Base-by-base conservation (phyloP, 352 stramenopile genomes). In the Phytopythium mirpurense region DNA sequence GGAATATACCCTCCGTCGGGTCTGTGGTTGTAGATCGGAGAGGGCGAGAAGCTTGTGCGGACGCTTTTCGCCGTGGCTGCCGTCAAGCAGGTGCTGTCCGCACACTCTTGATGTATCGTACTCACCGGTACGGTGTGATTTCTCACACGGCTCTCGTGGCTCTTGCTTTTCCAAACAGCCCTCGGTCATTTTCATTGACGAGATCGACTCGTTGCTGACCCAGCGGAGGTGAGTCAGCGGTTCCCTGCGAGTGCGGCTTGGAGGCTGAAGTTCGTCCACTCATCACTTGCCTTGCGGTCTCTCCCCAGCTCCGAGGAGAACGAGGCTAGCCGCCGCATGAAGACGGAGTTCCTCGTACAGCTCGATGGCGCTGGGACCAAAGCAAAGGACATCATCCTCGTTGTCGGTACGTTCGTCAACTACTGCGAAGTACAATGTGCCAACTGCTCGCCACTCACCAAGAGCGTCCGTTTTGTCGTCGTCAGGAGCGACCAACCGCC, bases 111-210 rank as follows among this genome's bases (percentile, higher is more conserved):
- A n/a, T n/a, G n/a, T n/a, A n/a, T n/a, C n/a, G n/a, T n/a, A n/a
- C n/a, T n/a, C n/a, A n/a, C n/a, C n/a, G n/a, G n/a, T n/a, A n/a
- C n/a, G n/a, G n/a, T n/a, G n/a, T n/a, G n/a, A n/a, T n/a, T n/a
- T n/a, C n/a, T n/a, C n/a, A n/a, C n/a, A n/a, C n/a, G n/a, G n/a
- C n/a, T n/a, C n/a, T n/a, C n/a, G n/a, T n/a, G n/a, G n/a, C n/a
- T n/a, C n/a, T n/a, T n/a, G n/a, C n/a, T n/a, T n/a, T n/a, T n/a
- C n/a, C n/a, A n/a, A 36, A 19, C 54, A 98, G 78, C 97, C 97
- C 10, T 93, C 93, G 0, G 95, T 99, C 2, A 96, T 99, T 44
- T 99, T 99, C 63, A 98, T 99, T 46, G 97, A 99, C 67, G 97
- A 99, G 74, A 98, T 99, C 57, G 98, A 99, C 73, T 99, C 96